phyloP scores from a whole-genome alignment of 129 eudicot species.

The Cynara cardunculus region DNA sequence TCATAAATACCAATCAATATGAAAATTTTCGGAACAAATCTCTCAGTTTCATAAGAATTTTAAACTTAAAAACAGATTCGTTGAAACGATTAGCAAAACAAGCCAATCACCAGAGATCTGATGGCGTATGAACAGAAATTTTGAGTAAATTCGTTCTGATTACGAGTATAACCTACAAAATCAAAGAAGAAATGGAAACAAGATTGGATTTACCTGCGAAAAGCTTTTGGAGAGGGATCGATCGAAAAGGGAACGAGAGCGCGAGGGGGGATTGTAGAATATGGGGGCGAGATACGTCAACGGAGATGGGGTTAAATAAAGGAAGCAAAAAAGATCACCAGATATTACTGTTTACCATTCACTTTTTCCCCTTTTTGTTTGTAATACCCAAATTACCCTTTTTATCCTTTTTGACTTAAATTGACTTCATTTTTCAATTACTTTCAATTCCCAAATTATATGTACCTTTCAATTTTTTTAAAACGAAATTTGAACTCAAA shows the following conservation, averaged over 20 bases:
- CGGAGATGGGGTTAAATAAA: constrained; percentile 26
- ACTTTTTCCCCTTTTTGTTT: not conserved
- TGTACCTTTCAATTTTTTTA: not conserved
- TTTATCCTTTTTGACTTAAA: constrained; percentile 1
- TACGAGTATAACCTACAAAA: not conserved
- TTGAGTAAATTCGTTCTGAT: not conserved
- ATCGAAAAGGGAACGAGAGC: constrained; percentile 18
- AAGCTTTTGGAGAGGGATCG: constrained; percentile 26
- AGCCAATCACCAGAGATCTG: constrained; percentile 30
- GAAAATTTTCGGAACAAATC: not conserved
- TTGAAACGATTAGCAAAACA: not conserved
- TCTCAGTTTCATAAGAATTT: not conserved
- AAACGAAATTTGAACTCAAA: not conserved
- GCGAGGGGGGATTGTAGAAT: constrained; percentile 10
- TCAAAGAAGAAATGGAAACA: not conserved
- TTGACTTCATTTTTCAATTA: not conserved
- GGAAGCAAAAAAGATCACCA: not conserved
- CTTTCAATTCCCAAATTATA: not conserved
- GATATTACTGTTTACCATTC: not conserved
- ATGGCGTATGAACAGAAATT: constrained; percentile 6
- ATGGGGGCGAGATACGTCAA: constrained; percentile 23
- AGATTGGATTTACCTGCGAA: constrained; percentile 31
- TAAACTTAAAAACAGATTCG: not conserved
- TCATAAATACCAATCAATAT: not conserved
- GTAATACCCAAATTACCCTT: not conserved